Conservation (phyloP, 257 asterid genomes). For the Eucommia ulmoides region DNA sequence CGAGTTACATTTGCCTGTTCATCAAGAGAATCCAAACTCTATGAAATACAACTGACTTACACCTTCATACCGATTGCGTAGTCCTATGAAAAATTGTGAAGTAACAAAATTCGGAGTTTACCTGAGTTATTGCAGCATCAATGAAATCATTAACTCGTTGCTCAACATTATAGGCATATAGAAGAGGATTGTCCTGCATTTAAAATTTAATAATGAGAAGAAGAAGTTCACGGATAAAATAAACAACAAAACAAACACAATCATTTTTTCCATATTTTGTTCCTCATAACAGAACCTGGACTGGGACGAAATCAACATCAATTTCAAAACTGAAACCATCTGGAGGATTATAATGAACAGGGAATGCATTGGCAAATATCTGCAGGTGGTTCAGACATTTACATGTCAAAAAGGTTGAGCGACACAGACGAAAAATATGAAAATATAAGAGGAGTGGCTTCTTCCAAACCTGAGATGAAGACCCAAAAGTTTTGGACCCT, state of each 20-base stretch:
- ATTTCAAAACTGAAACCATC: slow-evolving; percentile 67
- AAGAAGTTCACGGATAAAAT: not conserved
- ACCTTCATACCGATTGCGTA: not conserved
- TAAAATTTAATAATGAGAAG: too few species aligned
- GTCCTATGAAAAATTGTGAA: not conserved
- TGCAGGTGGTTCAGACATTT: slow-evolving; percentile 19
- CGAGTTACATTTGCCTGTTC: slow-evolving; percentile 73
- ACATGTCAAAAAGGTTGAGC: slow-evolving; percentile 9
- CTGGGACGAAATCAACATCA: slow-evolving; percentile 29
- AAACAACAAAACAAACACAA: not conserved
- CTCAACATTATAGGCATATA: slow-evolving; percentile 56
- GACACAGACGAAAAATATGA: slow-evolving; percentile 5
- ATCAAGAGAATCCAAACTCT: slow-evolving; percentile 8
- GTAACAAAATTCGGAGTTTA: slow-evolving; percentile 7
- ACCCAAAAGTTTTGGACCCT: slow-evolving; percentile 71
- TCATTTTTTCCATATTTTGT: not conserved
- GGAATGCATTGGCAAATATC: slow-evolving; percentile 77
- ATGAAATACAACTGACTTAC: not conserved
- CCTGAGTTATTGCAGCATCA: slow-evolving; percentile 66
- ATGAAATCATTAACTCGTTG: slow-evolving; percentile 58
- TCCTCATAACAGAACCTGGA: slow-evolving; percentile 43
- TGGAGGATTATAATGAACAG: slow-evolving; percentile 81
- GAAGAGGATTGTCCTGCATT: slow-evolving; percentile 64
- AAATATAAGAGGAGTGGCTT: slow-evolving; percentile 1
- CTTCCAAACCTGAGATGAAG: slow-evolving; percentile 49